phyloP scores from a whole-genome alignment of 2,329 filamentous ascomycete genomes.

The Arthrinium phaeospermum region DNA sequence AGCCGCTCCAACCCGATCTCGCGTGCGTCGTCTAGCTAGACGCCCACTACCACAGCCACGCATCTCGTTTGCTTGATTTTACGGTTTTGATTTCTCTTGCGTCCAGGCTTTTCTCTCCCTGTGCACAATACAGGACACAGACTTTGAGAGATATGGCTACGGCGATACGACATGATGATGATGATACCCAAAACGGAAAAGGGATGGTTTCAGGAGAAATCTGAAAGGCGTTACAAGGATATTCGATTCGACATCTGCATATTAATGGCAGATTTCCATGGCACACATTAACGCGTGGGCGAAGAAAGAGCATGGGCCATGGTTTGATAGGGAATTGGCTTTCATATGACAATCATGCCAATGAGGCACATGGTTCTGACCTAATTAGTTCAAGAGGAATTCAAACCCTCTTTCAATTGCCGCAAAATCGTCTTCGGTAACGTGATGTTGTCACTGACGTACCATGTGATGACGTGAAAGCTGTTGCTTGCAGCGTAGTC shows the following conservation, averaged over 20 bases:
- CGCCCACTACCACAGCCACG: neutral
- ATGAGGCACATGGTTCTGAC: neutral
- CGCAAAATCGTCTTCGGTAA: neutral
- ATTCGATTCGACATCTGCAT: neutral
- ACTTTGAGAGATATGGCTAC: neutral
- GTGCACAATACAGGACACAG: neutral
- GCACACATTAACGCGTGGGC: neutral
- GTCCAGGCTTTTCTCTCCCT: neutral
- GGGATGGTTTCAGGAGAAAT: neutral
- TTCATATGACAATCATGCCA: neutral
- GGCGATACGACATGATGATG: neutral
- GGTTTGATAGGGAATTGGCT: neutral
- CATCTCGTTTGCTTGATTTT: neutral
- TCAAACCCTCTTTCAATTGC: neutral
- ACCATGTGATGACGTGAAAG: neutral
- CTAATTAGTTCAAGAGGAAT: neutral
- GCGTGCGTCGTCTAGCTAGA: neutral
- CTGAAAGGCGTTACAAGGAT: constrained; percentile 2
- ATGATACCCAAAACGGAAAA: constrained; percentile 13
- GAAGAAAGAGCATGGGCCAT: neutral
- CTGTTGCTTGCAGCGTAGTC: neutral
- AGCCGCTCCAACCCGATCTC: constrained; percentile 12
- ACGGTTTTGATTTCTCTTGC: neutral
- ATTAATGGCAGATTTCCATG: neutral
- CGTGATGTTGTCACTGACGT: neutral